A percentile compares a stretch with the other conserved stretches of the same genome.
phyloP scores from a whole-genome alignment of 2,329 filamentous ascomycete species.

The Colletotrichum aenigma region DNA sequence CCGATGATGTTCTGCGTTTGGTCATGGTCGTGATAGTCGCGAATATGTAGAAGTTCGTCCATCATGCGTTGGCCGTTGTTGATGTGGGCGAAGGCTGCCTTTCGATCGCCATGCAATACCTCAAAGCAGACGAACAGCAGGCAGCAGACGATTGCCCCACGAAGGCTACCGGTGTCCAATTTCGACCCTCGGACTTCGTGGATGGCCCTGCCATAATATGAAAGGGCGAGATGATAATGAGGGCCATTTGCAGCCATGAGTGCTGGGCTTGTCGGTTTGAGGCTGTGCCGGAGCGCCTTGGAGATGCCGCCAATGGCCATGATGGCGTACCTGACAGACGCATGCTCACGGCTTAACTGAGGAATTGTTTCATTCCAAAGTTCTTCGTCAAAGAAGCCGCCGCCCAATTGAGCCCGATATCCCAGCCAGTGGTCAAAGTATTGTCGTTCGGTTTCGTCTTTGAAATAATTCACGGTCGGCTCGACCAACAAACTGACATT shows the following conservation, averaged over 20 bases:
- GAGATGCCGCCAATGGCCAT: constrained; percentile 40
- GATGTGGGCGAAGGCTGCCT: constrained; percentile 38
- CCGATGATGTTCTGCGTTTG: not conserved
- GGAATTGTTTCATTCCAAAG: constrained; percentile 41
- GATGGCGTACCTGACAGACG: constrained; percentile 39
- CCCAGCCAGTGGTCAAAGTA: constrained; percentile 31
- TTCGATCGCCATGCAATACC: constrained; percentile 37
- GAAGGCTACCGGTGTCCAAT: constrained; percentile 21
- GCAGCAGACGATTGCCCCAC: constrained; percentile 36
- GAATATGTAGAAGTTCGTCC: constrained; percentile 30
- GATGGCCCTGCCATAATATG: constrained; percentile 36
- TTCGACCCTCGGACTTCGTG: constrained; percentile 26
- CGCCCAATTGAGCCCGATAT: constrained; percentile 26
- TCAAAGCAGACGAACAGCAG: constrained; percentile 43
- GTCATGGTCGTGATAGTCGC: not conserved
- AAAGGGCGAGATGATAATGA: constrained; percentile 35
- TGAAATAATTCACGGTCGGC: constrained; percentile 6
- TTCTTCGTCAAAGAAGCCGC: constrained; percentile 32
- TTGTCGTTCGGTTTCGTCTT: constrained; percentile 22
- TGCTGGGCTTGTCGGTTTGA: constrained; percentile 3
- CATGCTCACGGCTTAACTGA: constrained; percentile 33
- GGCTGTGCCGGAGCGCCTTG: constrained; percentile 19
- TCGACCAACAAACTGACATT: not conserved
- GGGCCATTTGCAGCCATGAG: constrained; percentile 10
- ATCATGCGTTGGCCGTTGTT: constrained; percentile 40